phyloP scores from a whole-genome alignment of 2,329 filamentous ascomycete genomes.

The Neospermospora avenae region DNA sequence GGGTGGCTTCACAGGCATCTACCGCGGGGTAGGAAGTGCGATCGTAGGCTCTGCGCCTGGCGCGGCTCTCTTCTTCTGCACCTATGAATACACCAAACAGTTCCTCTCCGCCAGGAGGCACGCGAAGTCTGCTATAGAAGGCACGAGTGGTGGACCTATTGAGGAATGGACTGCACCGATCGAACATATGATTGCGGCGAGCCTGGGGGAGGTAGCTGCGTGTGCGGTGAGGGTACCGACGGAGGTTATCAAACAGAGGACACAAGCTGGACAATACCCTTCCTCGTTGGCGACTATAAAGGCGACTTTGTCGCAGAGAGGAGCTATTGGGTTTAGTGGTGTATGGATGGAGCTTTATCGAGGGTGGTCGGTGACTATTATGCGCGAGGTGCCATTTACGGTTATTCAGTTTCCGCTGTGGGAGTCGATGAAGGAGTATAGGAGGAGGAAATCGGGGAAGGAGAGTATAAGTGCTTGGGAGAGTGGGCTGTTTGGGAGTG shows the following conservation, averaged over 20 bases:
- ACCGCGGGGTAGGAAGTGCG: slow-evolving; percentile 85
- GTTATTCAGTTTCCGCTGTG: slow-evolving; percentile 96
- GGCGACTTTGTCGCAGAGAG: slow-evolving; percentile 59
- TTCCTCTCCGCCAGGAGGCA: slow-evolving; percentile 40
- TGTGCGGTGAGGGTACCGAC: slow-evolving; percentile 92
- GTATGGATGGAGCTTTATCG: slow-evolving; percentile 86
- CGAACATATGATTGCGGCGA: slow-evolving; percentile 81
- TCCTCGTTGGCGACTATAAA: slow-evolving; percentile 64
- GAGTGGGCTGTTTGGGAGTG: slow-evolving; percentile 79
- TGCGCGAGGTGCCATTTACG: slow-evolving; percentile 95
- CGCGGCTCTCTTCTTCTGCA: slow-evolving; percentile 95
- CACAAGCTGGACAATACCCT: slow-evolving; percentile 81
- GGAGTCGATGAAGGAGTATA: slow-evolving; percentile 84
- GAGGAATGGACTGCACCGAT: slow-evolving; percentile 35
- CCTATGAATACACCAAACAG: slow-evolving; percentile 75
- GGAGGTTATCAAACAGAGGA: slow-evolving; percentile 95
- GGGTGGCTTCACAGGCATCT: slow-evolving; percentile 88
- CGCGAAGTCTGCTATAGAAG: slow-evolving; percentile 23
- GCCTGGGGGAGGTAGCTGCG: slow-evolving; percentile 83
- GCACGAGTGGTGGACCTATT: slow-evolving; percentile 15
- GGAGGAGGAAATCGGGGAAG: slow-evolving; percentile 43
- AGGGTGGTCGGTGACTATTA: slow-evolving; percentile 87
- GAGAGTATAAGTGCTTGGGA: slow-evolving; percentile 65
- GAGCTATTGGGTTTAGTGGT: slow-evolving; percentile 44
- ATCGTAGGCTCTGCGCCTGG: slow-evolving; percentile 89